Evolutionary conservation across 495 filamentous ascomycete genomes (phyloP).

Genomic region (Barbatosphaeria neglecta): DNA sequence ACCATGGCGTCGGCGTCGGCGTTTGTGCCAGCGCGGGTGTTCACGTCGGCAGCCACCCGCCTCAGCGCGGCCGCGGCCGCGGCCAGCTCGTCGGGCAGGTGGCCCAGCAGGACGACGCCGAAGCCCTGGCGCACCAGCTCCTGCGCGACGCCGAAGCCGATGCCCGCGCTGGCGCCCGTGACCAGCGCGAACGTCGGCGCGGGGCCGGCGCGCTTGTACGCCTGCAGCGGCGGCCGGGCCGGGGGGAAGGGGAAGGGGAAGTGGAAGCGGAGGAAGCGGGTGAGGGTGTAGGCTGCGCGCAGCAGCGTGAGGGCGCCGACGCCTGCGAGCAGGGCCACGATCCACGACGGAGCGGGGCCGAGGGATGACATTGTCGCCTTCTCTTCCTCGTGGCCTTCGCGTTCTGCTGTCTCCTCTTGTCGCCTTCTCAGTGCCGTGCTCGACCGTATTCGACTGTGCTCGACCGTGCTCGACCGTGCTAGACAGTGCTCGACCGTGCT

Average conservation of each 20-base stretch:
- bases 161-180: constrained; percentile 47
- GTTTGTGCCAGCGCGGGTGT: too few species aligned
- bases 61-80: constrained; percentile 4
- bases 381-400: too few species aligned
- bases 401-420: too few species aligned
- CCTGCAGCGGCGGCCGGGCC: not conserved
- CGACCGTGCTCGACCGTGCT: too few species aligned
- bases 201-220: constrained; percentile 4
- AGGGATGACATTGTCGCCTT: too few species aligned
- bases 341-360: not conserved
- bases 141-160: constrained; percentile 39
- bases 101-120: constrained; percentile 43
- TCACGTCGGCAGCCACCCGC: constrained; percentile 5
- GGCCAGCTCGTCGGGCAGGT: constrained; percentile 12
- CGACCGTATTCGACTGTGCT: too few species aligned
- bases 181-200: constrained; percentile 37
- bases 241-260: constrained; percentile 3
- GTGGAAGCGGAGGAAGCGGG: constrained; percentile 8
- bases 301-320: constrained; percentile 4
- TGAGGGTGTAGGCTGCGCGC: not conserved
- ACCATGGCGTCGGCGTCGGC: constrained; percentile 6
- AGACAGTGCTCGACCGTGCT: too few species aligned
- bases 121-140: constrained; percentile 38
- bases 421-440: too few species aligned
- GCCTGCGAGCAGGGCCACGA: constrained; percentile 1